phyloP scores from a whole-genome alignment of 2,329 filamentous ascomycete species.

The Colletotrichum noveboracense region DNA sequence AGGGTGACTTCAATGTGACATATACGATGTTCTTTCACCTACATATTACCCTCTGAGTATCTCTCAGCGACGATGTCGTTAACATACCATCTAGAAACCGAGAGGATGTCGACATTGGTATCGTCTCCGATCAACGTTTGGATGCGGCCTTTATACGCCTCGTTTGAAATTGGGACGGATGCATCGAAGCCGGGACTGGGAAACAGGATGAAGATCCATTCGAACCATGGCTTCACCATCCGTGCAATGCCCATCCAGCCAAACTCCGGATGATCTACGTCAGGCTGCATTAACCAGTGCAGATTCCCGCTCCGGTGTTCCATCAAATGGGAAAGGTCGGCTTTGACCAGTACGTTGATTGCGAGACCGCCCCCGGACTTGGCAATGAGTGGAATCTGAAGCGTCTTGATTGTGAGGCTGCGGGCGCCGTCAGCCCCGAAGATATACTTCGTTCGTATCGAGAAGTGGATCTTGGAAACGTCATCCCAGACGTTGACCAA shows the following conservation, averaged over 20 bases:
- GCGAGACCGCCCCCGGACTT: conserved; percentile 40
- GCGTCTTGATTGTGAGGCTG: conserved; percentile 37
- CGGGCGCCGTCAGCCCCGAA: conserved; percentile 62
- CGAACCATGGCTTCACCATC: neutral
- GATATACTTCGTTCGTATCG: conserved; percentile 51
- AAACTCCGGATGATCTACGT: neutral
- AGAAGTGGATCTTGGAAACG: neutral
- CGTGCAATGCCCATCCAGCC: neutral
- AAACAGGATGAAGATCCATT: neutral
- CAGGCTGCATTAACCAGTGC: neutral
- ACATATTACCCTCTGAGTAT: neutral
- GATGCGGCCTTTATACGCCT: neutral
- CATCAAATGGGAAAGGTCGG: neutral
- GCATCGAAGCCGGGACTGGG: conserved; percentile 38
- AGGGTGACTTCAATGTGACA: neutral
- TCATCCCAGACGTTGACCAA: neutral
- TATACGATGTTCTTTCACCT: neutral
- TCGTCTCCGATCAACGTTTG: neutral
- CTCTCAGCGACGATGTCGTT: neutral
- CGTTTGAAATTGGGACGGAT: neutral
- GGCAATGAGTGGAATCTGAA: conserved; percentile 18
- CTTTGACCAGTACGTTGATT: conserved; percentile 21
- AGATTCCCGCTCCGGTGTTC: neutral
- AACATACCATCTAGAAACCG: neutral
- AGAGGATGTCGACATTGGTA: neutral